Evolutionary conservation across 208 protist genomes (phyloP).

Genomic region (Trypanosoma lewisi): DNA sequence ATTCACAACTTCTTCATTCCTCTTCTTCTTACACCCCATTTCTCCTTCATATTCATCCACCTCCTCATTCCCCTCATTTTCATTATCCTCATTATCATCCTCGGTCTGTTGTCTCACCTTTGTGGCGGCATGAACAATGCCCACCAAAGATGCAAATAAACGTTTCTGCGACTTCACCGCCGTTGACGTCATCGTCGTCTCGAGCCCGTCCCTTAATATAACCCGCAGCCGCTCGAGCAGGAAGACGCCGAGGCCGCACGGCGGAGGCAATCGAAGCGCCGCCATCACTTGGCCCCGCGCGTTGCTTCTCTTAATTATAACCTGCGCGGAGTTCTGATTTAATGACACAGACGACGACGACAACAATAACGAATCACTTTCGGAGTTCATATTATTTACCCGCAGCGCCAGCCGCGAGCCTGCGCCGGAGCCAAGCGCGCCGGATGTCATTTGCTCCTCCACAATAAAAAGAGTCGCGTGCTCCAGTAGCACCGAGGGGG

Average conservation of each 20-base stretch:
- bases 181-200: not conserved
- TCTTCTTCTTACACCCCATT: too few species aligned
- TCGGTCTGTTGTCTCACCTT: not conserved
- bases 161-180: not conserved
- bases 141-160: conserved; percentile 4
- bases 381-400: conserved; percentile 8
- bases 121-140: conserved; percentile 3
- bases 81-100: conserved; percentile 1
- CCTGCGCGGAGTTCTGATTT: conserved; percentile 41
- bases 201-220: conserved; percentile 17
- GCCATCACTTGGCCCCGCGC: conserved; percentile 64
- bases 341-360: not conserved
- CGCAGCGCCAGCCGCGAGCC: conserved; percentile 18
- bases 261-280: conserved; percentile 31
- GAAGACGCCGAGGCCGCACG: conserved; percentile 32
- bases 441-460: conserved; percentile 37
- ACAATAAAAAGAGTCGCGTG: conserved; percentile 64
- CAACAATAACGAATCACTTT: too few species aligned
- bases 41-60: too few species aligned
- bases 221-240: conserved; percentile 37
- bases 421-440: conserved; percentile 22
- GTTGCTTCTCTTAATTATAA: conserved; percentile 51
- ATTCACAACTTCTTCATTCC: too few species aligned
- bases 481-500: conserved; percentile 55
- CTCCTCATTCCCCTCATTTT: not conserved